phyloP scores from a whole-genome alignment of 106 monocot species.

The Agapanthus africanus region DNA sequence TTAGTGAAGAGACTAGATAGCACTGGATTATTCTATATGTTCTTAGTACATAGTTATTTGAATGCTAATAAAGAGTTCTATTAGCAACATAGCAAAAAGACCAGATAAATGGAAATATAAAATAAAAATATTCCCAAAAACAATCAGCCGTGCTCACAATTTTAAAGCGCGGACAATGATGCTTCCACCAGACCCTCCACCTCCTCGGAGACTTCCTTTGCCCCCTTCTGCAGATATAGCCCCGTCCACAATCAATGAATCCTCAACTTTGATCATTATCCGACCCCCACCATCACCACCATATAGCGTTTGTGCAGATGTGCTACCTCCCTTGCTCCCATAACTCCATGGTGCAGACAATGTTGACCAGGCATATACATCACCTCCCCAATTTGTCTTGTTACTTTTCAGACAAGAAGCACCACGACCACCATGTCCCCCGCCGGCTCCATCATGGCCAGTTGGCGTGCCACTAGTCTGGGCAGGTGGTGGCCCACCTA shows the following conservation, averaged over 20 bases:
- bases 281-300: constrained; percentile 88
- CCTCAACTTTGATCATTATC: constrained; percentile 41
- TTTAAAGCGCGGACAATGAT: constrained; percentile 67
- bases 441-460: constrained; percentile 72
- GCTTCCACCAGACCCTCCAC: constrained; percentile 95
- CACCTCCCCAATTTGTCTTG: constrained; percentile 93
- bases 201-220: constrained; percentile 53
- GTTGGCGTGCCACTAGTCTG: constrained; percentile 92
- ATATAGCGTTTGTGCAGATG: constrained; percentile 42
- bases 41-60: neutral
- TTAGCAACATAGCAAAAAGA: neutral
- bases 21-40: neutral
- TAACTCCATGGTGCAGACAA: constrained; percentile 88
- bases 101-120: neutral
- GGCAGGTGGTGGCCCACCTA: constrained; percentile 66
- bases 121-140: too few relatives aligned
- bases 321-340: constrained; percentile 81
- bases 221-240: constrained; percentile 71
- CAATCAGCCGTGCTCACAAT: constrained; percentile 43
- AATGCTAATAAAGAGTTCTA: neutral
- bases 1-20: neutral
- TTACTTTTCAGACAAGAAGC: constrained; percentile 75
- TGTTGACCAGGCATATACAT: constrained; percentile 92
- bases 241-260: constrained; percentile 59
- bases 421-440: constrained; percentile 91